These are phyloP conservation scores for Fusarium coffeatum DNA, from an alignment of 2,329 filamentous ascomycete genomes.

Conservation along the genomic window DNA sequence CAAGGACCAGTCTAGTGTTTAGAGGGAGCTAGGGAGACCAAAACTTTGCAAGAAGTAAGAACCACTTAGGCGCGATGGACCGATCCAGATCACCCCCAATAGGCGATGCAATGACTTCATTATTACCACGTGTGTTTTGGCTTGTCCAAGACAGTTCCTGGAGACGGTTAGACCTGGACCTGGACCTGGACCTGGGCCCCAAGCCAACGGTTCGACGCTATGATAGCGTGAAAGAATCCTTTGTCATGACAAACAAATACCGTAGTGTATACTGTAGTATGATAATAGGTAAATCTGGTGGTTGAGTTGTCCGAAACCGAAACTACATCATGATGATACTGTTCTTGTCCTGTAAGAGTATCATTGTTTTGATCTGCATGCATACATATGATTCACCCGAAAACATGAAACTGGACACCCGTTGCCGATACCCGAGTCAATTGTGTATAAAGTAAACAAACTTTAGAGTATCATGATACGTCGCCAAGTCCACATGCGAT, in stretches of 20 bases:
- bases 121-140: slow-evolving; percentile 25
- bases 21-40: not conserved
- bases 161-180: slow-evolving; percentile 1
- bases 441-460: slow-evolving; percentile 33
- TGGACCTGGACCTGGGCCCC: not conserved
- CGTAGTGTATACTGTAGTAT: not conserved
- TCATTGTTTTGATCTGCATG: not conserved
- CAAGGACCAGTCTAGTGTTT: slow-evolving; percentile 5
- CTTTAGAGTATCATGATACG: slow-evolving; percentile 26
- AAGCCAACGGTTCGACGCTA: slow-evolving; percentile 9
- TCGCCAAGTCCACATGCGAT: not conserved
- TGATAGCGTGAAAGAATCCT: slow-evolving; percentile 2
- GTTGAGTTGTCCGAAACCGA: not conserved
- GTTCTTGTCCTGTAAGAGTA: not conserved
- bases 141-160: slow-evolving; percentile 6
- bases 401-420: not conserved
- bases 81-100: slow-evolving; percentile 10
- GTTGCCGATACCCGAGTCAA: slow-evolving; percentile 19
- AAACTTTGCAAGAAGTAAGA: not conserved
- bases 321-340: slow-evolving; percentile 25
- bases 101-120: slow-evolving; percentile 23
- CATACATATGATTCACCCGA: slow-evolving; percentile 10
- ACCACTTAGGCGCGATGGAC: not conserved
- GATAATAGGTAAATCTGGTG: not conserved
- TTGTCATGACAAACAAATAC: slow-evolving; percentile 19